phyloP scores from a whole-genome alignment of 2,329 filamentous ascomycete genomes.

The Ascochyta lentis region DNA sequence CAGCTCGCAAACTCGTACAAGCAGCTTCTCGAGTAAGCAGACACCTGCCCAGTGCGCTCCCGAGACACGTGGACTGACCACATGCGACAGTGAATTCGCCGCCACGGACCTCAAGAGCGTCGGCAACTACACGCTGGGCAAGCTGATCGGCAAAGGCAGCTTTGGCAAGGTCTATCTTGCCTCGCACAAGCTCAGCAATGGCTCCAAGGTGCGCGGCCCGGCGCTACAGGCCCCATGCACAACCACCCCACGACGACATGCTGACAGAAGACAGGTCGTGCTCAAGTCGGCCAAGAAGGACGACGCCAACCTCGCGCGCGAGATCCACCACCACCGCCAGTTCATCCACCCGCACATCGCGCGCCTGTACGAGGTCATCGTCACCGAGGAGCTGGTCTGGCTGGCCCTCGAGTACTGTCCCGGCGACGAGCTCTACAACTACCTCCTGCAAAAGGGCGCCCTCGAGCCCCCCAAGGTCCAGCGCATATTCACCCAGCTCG shows the following conservation, averaged over 20 bases:
- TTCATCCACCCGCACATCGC: slow-evolving; percentile 98
- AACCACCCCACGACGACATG: neutral
- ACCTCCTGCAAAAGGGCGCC: slow-evolving; percentile 85
- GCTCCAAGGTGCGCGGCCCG: slow-evolving; percentile 77
- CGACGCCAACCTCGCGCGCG: slow-evolving; percentile 92
- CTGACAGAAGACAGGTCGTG: slow-evolving; percentile 71
- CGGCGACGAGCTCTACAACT: slow-evolving; percentile 98
- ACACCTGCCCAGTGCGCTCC: neutral
- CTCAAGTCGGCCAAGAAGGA: slow-evolving; percentile 97
- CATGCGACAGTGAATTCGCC: slow-evolving; percentile 80
- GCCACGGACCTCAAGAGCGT: slow-evolving; percentile 89
- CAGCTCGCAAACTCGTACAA: slow-evolving; percentile 97
- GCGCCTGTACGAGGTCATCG: slow-evolving; percentile 95
- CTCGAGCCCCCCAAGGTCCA: slow-evolving; percentile 87
- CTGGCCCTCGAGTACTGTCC: slow-evolving; percentile 93
- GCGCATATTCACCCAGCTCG: slow-evolving; percentile 93
- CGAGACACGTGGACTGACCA: slow-evolving; percentile 6
- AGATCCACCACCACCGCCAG: slow-evolving; percentile 98
- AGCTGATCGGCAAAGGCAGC: slow-evolving; percentile 93
- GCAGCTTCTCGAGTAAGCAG: slow-evolving; percentile 85
- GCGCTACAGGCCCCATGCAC: too few relatives aligned
- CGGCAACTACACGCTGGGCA: slow-evolving; percentile 91
- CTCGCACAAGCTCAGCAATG: slow-evolving; percentile 96
- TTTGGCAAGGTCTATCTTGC: slow-evolving; percentile 99
- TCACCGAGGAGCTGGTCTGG: slow-evolving; percentile 95